Conservation (phyloP, 257 asterid genomes). For the Solanum tarijense region DNA sequence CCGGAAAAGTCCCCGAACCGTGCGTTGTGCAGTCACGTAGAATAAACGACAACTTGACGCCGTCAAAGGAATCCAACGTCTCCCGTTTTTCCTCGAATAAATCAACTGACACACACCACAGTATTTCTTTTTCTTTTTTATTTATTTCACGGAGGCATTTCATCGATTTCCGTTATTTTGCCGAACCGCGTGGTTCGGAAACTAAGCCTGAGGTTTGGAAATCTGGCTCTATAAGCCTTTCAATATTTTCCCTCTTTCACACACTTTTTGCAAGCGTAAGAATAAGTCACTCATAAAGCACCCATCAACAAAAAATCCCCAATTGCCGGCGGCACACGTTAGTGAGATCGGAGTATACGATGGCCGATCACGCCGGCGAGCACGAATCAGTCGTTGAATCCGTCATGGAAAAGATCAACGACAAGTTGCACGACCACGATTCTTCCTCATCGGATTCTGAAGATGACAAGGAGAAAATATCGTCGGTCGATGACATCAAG, state of each 20-base stretch:
- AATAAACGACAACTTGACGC: background rate
- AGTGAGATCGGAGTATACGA: constrained; percentile 29
- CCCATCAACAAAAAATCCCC: background rate
- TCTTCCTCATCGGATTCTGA: constrained; percentile 83
- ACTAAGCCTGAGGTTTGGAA: constrained; percentile 28
- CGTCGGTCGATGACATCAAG: constrained; percentile 34
- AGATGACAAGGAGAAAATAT: constrained; percentile 32
- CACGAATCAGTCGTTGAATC: constrained; percentile 54
- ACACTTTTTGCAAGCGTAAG: background rate
- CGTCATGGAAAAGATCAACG: constrained; percentile 56
- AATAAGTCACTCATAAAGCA: background rate
- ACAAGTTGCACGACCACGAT: constrained; percentile 48
- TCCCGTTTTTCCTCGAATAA: constrained; percentile 2
- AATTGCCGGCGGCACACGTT: constrained; percentile 17
- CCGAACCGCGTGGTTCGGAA: constrained; percentile 6
- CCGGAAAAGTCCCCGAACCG: background rate
- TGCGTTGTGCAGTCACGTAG: background rate
- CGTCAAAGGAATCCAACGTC: constrained; percentile 1
- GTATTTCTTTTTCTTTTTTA: background rate
- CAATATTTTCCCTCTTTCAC: background rate
- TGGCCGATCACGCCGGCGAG: constrained; percentile 62
- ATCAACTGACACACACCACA: background rate
- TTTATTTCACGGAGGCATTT: background rate
- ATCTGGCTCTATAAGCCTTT: constrained; percentile 2
- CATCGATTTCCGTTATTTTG: constrained; percentile 16